A percentile compares a stretch with the other conserved stretches of the same genome.
Evolutionary conservation across 1,284 basidiomycete species (phyloP).

Genomic region (Cryptococcus amylolentus): DNA sequence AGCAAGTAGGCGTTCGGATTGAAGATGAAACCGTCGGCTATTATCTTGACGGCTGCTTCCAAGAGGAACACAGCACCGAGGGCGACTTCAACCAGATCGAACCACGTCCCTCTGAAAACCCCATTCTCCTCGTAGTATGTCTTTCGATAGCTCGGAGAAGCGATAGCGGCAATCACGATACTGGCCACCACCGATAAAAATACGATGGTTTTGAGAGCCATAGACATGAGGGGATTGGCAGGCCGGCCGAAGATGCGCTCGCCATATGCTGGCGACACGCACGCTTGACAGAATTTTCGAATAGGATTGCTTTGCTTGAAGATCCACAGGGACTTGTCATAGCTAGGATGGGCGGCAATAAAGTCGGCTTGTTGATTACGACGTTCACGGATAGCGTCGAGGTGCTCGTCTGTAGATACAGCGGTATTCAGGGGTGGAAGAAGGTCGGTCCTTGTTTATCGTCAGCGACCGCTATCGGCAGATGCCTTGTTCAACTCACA

Average conservation of each 20-base stretch:
- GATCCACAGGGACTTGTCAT: slow-evolving; percentile 86
- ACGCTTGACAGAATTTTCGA: slow-evolving; percentile 73
- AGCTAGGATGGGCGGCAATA: slow-evolving; percentile 83
- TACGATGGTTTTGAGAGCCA: slow-evolving; percentile 71
- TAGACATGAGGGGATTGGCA: slow-evolving; percentile 64
- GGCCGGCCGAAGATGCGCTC: slow-evolving; percentile 75
- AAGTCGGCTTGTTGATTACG: slow-evolving; percentile 82
- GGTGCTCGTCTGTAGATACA: slow-evolving; percentile 35
- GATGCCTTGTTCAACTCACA: slow-evolving; percentile 22
- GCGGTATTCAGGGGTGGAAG: slow-evolving; percentile 38
- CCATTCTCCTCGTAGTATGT: slow-evolving; percentile 66
- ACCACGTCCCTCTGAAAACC: slow-evolving; percentile 71
- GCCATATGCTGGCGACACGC: slow-evolving; percentile 78
- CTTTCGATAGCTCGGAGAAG: slow-evolving; percentile 81
- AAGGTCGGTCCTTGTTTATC: slow-evolving; percentile 30
- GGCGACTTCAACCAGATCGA: slow-evolving; percentile 73
- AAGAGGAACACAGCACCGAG: slow-evolving; percentile 73
- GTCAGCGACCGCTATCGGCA: too few relatives aligned
- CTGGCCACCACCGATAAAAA: slow-evolving; percentile 77
- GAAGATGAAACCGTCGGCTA: slow-evolving; percentile 89
- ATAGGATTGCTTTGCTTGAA: slow-evolving; percentile 77
- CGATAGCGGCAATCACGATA: slow-evolving; percentile 77
- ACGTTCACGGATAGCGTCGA: slow-evolving; percentile 65
- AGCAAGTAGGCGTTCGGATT: slow-evolving; percentile 91
- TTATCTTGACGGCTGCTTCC: slow-evolving; percentile 82